phyloP scores from a whole-genome alignment of 495 filamentous ascomycete species.

The Hypomontagnella monticulosa region DNA sequence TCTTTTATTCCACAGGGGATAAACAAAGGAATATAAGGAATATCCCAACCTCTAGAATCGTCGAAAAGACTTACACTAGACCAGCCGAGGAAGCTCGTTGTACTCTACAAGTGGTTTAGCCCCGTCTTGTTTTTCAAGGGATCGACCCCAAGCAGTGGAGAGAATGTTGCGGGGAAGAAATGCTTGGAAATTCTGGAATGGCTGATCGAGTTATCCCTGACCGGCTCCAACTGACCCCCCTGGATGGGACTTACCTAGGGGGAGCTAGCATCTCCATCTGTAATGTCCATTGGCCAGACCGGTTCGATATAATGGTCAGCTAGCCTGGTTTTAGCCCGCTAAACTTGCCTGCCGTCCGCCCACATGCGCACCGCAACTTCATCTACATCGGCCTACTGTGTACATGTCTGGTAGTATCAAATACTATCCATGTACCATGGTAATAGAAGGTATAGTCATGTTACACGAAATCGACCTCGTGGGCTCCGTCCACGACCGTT shows the following conservation, averaged over 20 bases:
- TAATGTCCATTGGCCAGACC: constrained; percentile 23
- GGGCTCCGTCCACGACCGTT: constrained; percentile 14
- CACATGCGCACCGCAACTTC: too few relatives aligned
- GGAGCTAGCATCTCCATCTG: neutral
- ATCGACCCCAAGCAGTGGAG: constrained; percentile 14
- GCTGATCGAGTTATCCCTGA: constrained; percentile 2
- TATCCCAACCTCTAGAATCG: constrained; percentile 18
- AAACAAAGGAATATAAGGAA: constrained; percentile 28
- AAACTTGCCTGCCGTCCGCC: too few relatives aligned
- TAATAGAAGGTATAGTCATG: neutral
- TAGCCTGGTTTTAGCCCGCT: neutral
- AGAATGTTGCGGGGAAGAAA: constrained; percentile 40
- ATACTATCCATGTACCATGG: too few relatives aligned
- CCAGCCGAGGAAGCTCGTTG: constrained; percentile 31
- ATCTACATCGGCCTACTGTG: too few relatives aligned
- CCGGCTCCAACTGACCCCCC: neutral
- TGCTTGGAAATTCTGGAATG: constrained; percentile 22
- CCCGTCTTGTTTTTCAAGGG: constrained; percentile 10
- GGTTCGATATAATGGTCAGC: constrained; percentile 33
- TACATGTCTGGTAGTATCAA: too few relatives aligned
- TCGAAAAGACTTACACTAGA: constrained; percentile 9
- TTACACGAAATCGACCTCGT: constrained; percentile 26
- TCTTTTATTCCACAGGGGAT: constrained; percentile 19
- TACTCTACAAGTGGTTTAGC: constrained; percentile 37
- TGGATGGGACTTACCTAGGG: neutral